These are phyloP conservation scores for Termitomyces sp. DNA, from an alignment of 768 basidiomycete species.

Conservation along the genomic window DNA sequence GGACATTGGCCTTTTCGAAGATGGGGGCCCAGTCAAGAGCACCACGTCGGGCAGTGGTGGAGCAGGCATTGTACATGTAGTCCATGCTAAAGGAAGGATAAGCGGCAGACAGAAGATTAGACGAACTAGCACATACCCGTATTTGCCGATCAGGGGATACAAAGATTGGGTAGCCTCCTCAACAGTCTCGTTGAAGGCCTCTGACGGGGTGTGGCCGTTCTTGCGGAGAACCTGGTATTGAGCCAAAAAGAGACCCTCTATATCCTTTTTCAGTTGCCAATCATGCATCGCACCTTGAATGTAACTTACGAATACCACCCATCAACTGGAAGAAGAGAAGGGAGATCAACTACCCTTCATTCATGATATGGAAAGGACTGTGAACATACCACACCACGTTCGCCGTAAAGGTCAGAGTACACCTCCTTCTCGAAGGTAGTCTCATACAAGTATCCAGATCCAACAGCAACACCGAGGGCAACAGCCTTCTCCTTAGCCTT, in stretches of 20 bases:
- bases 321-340: slow-evolving; percentile 57
- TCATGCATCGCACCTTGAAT: not conserved
- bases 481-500: slow-evolving; percentile 97
- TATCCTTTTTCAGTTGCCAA: not conserved
- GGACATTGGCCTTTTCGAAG: slow-evolving; percentile 91
- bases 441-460: slow-evolving; percentile 98
- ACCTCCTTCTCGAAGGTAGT: slow-evolving; percentile 99
- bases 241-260: slow-evolving; percentile 97
- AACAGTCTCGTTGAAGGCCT: slow-evolving; percentile 99
- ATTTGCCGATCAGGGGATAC: slow-evolving; percentile 92
- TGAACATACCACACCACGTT: slow-evolving; percentile 92
- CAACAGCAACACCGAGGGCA: slow-evolving; percentile 90
- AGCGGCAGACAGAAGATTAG: not conserved
- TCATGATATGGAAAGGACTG: not conserved
- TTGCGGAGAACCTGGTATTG: slow-evolving; percentile 98
- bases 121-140: slow-evolving; percentile 56
- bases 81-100: slow-evolving; percentile 66
- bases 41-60: slow-evolving; percentile 97
- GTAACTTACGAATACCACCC: slow-evolving; percentile 84
- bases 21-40: slow-evolving; percentile 99
- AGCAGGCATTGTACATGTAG: slow-evolving; percentile 99
- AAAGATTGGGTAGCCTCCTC: slow-evolving; percentile 99
- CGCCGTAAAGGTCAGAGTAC: slow-evolving; percentile 98
- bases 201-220: slow-evolving; percentile 95
- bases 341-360: slow-evolving; percentile 6